phyloP scores from a whole-genome alignment of 148 eudicot genomes.

The Rhododendron williamsianum region DNA sequence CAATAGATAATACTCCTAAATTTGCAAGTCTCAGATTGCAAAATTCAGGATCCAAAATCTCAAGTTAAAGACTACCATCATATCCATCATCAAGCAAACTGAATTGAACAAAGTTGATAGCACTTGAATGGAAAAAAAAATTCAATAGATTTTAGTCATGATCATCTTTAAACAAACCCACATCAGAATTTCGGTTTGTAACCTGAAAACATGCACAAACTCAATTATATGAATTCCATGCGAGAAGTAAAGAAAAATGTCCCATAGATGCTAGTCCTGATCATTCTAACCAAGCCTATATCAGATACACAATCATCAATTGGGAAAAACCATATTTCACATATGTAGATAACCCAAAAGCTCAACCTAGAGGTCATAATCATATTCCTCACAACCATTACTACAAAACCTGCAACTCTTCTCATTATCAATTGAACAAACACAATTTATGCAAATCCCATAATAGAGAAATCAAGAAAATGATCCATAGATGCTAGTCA shows the following conservation, averaged over 20 bases:
- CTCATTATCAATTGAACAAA: background rate
- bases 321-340: background rate
- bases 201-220: background rate
- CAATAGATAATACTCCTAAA: background rate
- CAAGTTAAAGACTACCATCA: background rate
- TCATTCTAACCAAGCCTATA: background rate
- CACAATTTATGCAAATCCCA: background rate
- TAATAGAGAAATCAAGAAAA: background rate
- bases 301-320: background rate
- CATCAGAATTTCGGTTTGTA: background rate
- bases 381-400: background rate
- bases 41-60: conserved; percentile 9
- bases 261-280: background rate
- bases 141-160: background rate
- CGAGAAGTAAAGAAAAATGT: background rate
- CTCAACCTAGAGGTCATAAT: background rate
- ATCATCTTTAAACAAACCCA: conserved; percentile 2
- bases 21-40: background rate
- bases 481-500: background rate
- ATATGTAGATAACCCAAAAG: background rate
- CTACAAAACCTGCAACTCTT: background rate
- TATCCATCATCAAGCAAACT: conserved; percentile 1
- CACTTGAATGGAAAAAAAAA: background rate
- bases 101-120: background rate
- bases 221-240: background rate